Base-by-base conservation (phyloP, 2,329 filamentous ascomycete genomes). In the Arthrobotrys entomopaga region DNA sequence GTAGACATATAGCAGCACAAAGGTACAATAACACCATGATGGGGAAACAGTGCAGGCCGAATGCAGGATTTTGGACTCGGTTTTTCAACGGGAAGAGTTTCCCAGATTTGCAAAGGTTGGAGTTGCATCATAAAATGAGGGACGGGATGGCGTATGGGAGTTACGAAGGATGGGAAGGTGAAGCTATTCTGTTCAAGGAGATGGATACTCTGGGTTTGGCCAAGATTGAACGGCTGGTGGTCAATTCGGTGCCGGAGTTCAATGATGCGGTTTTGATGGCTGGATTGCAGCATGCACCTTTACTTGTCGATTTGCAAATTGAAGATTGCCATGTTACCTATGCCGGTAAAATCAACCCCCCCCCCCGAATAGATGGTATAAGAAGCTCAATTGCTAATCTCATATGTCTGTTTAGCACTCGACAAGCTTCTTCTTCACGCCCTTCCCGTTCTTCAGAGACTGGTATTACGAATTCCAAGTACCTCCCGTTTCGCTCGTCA, bases 31-130 rank as follows among this genome's bases (percentile, higher is more conserved):
- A 58, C 49, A 46, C 6, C 29, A 67, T 57, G 10, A 46, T 38
- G 20, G 61, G 61, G 48, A 20, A 4, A 10, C 42, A 54, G 5
- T 78, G 77, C 22, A 43, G 24, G 19, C 77, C 77, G 11, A 77
- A 76, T 22, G 3, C 58, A 13, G 65, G 76, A 26, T 78, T 78
- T 58, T 78, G 77, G 77, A 76, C 72, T 20, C 77, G 77, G 5
- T 76, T 78, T 22, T 78, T 78, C 60, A 78, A 78, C 43, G 77
- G 76, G 8, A 56, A 43, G 11, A 77, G 66, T 22, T 78, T 78
- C 42, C 77, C 77, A n/a, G 69, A 77, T 56, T 65, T 77, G 20
- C 69, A 49, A 15, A 75, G 72, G 22, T 61, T 78, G 24, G 77
- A 78, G 38, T 61, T 78, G 40, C 76, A 72, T 24, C 77, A 78